These are phyloP conservation scores for Agarophyton chilense DNA, from an alignment of 23 red algal genomes.

Conservation along the genomic window DNA sequence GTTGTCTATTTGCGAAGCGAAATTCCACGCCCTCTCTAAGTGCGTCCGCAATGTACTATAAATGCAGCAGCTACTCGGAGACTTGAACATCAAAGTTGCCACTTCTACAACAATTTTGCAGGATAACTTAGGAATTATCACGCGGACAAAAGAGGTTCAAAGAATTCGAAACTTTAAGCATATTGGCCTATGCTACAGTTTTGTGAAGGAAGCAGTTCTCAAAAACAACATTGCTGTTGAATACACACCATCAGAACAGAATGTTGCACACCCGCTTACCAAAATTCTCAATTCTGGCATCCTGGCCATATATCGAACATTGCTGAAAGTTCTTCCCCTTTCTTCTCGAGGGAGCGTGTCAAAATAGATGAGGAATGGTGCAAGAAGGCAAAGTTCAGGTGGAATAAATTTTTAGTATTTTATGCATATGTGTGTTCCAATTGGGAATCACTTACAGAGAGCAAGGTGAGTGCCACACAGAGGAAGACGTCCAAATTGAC, in stretches of 20 bases:
- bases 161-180: constrained; percentile 37
- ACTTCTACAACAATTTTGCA: background rate
- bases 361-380: too few species aligned
- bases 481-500: too few species aligned
- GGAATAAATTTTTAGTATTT: too few species aligned
- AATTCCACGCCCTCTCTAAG: constrained; percentile 20
- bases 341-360: constrained; percentile 31
- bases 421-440: too few species aligned
- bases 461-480: too few species aligned
- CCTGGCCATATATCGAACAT: background rate
- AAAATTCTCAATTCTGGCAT: background rate
- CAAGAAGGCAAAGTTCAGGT: too few species aligned
- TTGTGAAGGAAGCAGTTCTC: constrained; percentile 21
- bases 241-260: constrained; percentile 40
- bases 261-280: constrained; percentile 27
- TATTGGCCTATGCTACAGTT: constrained; percentile 2
- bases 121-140: constrained; percentile 44
- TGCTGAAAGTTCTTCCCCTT: background rate
- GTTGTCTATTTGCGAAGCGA: constrained; percentile 20
- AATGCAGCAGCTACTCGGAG: background rate
- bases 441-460: too few species aligned
- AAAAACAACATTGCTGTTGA: background rate
- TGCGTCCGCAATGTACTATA: background rate
- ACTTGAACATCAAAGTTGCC: background rate
- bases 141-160: constrained; percentile 10